Evolutionary conservation across 139 green algal genomes (phyloP).

Genomic region (Micromonas pusilla): DNA sequence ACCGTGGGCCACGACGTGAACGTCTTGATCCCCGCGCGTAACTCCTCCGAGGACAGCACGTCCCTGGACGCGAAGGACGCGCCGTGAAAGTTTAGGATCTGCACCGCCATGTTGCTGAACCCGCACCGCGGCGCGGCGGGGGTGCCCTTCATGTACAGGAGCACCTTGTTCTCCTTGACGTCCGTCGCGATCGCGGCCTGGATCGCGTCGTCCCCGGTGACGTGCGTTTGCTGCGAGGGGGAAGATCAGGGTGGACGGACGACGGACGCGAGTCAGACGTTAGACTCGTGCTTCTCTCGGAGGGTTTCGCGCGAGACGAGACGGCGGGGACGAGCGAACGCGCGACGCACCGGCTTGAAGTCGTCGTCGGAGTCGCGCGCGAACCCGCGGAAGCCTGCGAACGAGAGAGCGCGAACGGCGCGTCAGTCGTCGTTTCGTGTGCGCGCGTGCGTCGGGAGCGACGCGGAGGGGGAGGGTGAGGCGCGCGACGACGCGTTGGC

Average conservation of each 20-base stretch:
- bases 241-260: too few relatives aligned
- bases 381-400: background rate
- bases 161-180: constrained; percentile 61
- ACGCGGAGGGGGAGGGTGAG: too few relatives aligned
- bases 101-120: constrained; percentile 23
- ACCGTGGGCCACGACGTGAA: constrained; percentile 94
- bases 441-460: too few relatives aligned
- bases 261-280: too few relatives aligned
- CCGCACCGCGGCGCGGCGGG: constrained; percentile 55
- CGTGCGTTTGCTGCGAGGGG: too few relatives aligned
- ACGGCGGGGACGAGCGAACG: too few relatives aligned
- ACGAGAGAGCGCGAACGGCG: background rate
- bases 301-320: too few relatives aligned
- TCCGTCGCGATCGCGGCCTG: constrained; percentile 40
- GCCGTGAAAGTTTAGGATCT: constrained; percentile 17
- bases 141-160: constrained; percentile 90
- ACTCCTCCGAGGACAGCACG: constrained; percentile 73
- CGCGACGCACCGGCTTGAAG: constrained; percentile 79
- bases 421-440: too few relatives aligned
- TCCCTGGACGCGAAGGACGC: constrained; percentile 73
- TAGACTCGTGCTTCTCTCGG: too few relatives aligned
- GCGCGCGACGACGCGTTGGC: background rate
- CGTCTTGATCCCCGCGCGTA: constrained; percentile 87
- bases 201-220: background rate
- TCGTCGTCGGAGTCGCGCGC: constrained; percentile 68